Conservation (phyloP, 257 asterid species). For the Gentiana macrophylla region DNA sequence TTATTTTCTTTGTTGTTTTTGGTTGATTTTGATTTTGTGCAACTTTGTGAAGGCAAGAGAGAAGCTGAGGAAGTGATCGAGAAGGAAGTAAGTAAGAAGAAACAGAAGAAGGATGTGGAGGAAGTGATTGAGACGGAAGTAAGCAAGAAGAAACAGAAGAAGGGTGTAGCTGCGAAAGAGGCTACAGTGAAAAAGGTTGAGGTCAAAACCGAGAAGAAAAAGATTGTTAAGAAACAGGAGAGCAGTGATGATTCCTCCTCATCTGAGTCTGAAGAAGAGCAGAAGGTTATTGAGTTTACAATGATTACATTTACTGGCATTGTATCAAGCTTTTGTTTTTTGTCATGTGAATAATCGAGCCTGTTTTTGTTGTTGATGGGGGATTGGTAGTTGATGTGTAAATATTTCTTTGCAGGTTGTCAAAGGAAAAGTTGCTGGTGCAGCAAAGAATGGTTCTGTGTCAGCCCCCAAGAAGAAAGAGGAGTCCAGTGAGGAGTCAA, state of each 20-base stretch:
- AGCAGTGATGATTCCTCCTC: conserved; percentile 28
- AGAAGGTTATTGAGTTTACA: conserved; percentile 12
- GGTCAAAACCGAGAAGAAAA: conserved; percentile 22
- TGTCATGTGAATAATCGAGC: too few species aligned
- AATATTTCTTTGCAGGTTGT: conserved; percentile 7
- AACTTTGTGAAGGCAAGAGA: conserved; percentile 23
- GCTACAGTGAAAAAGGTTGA: conserved; percentile 22
- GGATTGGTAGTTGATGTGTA: background rate
- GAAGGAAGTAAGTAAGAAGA: conserved; percentile 25
- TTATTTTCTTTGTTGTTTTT: background rate
- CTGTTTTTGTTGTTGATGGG: too few species aligned
- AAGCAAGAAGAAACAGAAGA: conserved; percentile 31
- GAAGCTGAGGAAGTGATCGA: conserved; percentile 29
- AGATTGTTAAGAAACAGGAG: conserved; percentile 19
- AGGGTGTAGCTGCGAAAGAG: conserved; percentile 16
- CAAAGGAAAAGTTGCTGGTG: conserved; percentile 5
- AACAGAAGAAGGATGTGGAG: conserved; percentile 27
- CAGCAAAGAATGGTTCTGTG: conserved; percentile 10
- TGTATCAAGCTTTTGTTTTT: background rate
- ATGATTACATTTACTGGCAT: background rate
- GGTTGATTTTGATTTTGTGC: too few species aligned
- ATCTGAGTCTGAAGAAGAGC: conserved; percentile 21
- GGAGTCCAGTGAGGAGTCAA: conserved; percentile 3
- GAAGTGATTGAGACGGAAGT: conserved; percentile 21
- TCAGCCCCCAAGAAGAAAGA: conserved; percentile 8